A percentile compares a stretch with the other conserved stretches of the same genome.
Conservation (phyloP, 768 basidiomycete genomes). For the Mycena pura region DNA sequence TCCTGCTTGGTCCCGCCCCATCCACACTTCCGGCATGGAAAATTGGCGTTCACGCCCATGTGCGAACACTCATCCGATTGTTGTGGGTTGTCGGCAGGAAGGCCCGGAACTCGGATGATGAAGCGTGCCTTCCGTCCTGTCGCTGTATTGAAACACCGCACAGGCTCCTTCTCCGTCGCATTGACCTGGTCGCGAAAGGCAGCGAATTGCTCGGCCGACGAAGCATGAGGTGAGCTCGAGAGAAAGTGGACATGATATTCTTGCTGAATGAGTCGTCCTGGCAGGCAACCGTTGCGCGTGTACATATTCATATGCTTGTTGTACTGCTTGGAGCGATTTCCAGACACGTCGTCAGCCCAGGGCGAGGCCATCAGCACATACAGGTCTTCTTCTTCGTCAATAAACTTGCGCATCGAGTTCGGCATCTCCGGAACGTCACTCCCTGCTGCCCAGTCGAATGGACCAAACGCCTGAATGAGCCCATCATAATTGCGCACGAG, state of each 20-base stretch:
- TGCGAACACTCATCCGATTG: slow-evolving; percentile 27
- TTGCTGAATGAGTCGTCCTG: slow-evolving; percentile 37
- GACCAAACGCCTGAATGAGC: too few species aligned
- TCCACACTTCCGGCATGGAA: too few species aligned
- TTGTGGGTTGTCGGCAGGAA: slow-evolving; percentile 27
- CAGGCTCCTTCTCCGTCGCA: not conserved
- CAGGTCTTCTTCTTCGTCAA: slow-evolving; percentile 20
- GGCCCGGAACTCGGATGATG: not conserved
- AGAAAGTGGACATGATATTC: slow-evolving; percentile 38
- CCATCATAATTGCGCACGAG: too few species aligned
- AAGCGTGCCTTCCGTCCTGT: not conserved
- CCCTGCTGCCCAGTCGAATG: too few species aligned
- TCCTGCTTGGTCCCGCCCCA: too few species aligned
- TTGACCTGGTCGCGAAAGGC: not conserved
- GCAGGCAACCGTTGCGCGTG: slow-evolving; percentile 39
- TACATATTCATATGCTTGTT: slow-evolving; percentile 44
- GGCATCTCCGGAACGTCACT: too few species aligned
- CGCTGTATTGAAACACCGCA: not conserved
- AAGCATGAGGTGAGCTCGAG: slow-evolving; percentile 40
- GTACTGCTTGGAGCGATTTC: slow-evolving; percentile 33
- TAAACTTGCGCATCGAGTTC: too few species aligned
- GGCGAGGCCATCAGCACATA: slow-evolving; percentile 32
- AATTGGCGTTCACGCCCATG: too few species aligned
- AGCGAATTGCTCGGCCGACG: slow-evolving; percentile 31
- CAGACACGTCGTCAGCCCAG: slow-evolving; percentile 17